These are phyloP conservation scores for Phaeophleospora eucalypticola DNA, from an alignment of 2,329 filamentous ascomycete species.

Conservation along the genomic window DNA sequence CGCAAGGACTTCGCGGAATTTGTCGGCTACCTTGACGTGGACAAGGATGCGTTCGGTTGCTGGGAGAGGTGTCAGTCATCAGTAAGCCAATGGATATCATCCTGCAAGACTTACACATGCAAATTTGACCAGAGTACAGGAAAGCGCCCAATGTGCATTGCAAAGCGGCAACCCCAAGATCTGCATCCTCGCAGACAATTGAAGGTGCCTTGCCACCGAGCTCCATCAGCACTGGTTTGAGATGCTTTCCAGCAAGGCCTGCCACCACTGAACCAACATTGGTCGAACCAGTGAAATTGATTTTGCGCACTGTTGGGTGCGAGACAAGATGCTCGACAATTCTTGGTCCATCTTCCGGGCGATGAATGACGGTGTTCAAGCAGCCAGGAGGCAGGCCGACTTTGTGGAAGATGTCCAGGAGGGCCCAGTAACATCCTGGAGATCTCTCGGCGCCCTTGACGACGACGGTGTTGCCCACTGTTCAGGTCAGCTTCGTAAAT, in stretches of 20 bases:
- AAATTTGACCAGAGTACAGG: conserved; percentile 32
- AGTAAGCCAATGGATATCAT: too few relatives aligned
- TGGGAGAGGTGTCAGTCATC: too few relatives aligned
- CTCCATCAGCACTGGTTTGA: conserved; percentile 77
- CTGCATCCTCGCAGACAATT: conserved; percentile 73
- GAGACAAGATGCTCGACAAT: conserved; percentile 65
- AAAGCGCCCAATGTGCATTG: conserved; percentile 67
- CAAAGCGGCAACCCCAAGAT: conserved; percentile 64
- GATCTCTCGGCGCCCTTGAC: conserved; percentile 66
- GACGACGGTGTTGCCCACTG: conserved; percentile 66
- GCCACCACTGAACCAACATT: conserved; percentile 66
- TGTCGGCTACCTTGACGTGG: conserved; percentile 50
- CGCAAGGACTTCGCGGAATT: conserved; percentile 51
- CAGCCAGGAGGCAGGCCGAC: conserved; percentile 71
- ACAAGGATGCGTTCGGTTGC: conserved; percentile 59
- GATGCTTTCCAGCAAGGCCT: conserved; percentile 60
- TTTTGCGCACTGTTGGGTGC: conserved; percentile 63
- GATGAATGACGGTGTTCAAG: conserved; percentile 64
- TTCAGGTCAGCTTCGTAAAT: conserved; percentile 7
- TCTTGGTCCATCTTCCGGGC: conserved; percentile 56
- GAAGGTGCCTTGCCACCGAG: conserved; percentile 75
- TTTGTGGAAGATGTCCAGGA: conserved; percentile 60
- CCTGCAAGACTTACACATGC: too few relatives aligned
- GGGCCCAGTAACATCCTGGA: conserved; percentile 51
- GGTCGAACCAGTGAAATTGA: conserved; percentile 74